Evolutionary conservation across 805 yeast genomes (phyloP).

Genomic region (Candida boleticola): DNA sequence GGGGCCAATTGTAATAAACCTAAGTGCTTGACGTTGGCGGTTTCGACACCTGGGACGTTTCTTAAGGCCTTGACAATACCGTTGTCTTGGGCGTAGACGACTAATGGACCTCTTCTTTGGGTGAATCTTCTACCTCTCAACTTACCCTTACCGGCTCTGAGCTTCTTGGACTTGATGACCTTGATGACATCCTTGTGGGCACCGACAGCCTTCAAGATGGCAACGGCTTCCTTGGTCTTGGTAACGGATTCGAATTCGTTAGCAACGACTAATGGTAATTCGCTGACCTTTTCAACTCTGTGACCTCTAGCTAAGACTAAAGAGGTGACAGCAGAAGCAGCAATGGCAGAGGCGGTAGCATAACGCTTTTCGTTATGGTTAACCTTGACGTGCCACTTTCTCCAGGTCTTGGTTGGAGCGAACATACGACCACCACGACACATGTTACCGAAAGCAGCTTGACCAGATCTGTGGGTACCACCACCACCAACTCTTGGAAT

Average conservation of each 20-base stretch:
- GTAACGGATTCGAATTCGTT: conserved; percentile 86
- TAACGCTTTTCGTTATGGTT: conserved; percentile 99
- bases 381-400: conserved; percentile 99
- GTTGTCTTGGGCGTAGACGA: conserved; percentile 96
- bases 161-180: conserved; percentile 97
- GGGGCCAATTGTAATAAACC: conserved; percentile 99
- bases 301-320: conserved; percentile 99
- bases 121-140: conserved; percentile 99
- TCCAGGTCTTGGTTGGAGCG: conserved; percentile 99
- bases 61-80: conserved; percentile 98
- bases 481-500: conserved; percentile 99
- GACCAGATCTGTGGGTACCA: conserved; percentile 99
- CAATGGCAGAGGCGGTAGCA: conserved; percentile 99
- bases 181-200: conserved; percentile 98
- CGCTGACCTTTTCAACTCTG: conserved; percentile 97
- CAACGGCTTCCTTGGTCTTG: conserved; percentile 99
- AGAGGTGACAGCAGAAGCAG: conserved; percentile 98
- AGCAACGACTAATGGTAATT: conserved; percentile 96
- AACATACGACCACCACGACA: conserved; percentile 99
- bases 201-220: conserved; percentile 96
- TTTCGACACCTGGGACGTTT: conserved; percentile 99
- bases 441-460: conserved; percentile 99
- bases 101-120: conserved; percentile 99
- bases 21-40: conserved; percentile 86
- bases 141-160: conserved; percentile 99